These are phyloP conservation scores for Wallemia ichthyophaga DNA, from an alignment of 1,284 basidiomycete genomes.

Conservation along the genomic window DNA sequence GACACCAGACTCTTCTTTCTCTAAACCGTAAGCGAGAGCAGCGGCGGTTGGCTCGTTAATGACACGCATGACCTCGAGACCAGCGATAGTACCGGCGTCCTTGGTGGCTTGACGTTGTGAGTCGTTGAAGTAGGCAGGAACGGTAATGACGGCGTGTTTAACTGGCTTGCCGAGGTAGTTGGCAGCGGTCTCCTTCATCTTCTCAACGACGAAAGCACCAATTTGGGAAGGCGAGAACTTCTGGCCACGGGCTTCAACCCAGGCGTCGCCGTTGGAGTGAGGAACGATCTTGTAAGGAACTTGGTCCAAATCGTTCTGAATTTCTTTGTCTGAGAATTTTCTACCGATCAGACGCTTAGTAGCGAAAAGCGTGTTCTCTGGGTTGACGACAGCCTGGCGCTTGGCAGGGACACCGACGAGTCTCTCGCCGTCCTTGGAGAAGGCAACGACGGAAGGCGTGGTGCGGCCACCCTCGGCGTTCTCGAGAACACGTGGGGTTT, in stretches of 20 bases:
- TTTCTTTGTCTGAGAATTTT: slow-evolving; percentile 73
- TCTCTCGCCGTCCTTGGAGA: slow-evolving; percentile 72
- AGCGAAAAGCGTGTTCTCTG: slow-evolving; percentile 72
- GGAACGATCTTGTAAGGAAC: slow-evolving; percentile 43
- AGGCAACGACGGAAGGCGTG: slow-evolving; percentile 91
- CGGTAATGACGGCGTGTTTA: slow-evolving; percentile 73
- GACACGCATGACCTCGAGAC: slow-evolving; percentile 84
- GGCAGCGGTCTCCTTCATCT: slow-evolving; percentile 89
- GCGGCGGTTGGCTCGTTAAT: slow-evolving; percentile 98
- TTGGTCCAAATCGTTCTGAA: slow-evolving; percentile 51
- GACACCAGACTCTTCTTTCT: slow-evolving; percentile 46
- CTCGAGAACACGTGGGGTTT: slow-evolving; percentile 78
- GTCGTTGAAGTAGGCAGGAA: slow-evolving; percentile 97
- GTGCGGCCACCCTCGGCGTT: slow-evolving; percentile 93
- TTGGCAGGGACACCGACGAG: slow-evolving; percentile 87
- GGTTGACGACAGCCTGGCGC: slow-evolving; percentile 89
- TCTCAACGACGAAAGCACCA: slow-evolving; percentile 56
- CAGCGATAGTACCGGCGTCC: slow-evolving; percentile 85
- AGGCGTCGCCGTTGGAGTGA: slow-evolving; percentile 28
- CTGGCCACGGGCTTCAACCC: slow-evolving; percentile 38
- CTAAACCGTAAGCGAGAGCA: slow-evolving; percentile 83
- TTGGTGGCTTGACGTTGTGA: slow-evolving; percentile 96
- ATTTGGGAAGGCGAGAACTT: slow-evolving; percentile 29
- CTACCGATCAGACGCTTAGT: slow-evolving; percentile 94
- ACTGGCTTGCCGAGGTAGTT: slow-evolving; percentile 73